Base-by-base conservation (phyloP, 257 asterid species). In the Osmanthus fragrans region DNA sequence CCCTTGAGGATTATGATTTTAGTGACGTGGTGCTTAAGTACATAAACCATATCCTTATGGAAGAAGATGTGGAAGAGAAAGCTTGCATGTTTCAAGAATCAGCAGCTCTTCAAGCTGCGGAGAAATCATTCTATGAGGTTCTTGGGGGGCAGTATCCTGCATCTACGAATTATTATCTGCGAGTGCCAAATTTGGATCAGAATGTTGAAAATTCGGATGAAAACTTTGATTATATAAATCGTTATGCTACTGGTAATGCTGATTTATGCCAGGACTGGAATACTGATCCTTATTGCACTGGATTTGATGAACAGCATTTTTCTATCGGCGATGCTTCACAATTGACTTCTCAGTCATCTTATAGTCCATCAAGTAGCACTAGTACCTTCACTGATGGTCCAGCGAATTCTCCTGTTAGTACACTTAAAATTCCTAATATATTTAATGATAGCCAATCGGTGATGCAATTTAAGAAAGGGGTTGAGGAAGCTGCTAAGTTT, bases 91-190 rank as follows among this genome's bases (percentile, higher is more conserved):
- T 92, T 83, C 96, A 88, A 76, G 97, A 91, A 33, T 89, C 95
- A 47, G 89, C 93, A 0, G 96, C 97, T 70, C 91, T 92, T 83
- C 94, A 89, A 77, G 97, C 89, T 36, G 95, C 96, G 0, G 97
- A 92, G 47, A 92, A 89, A 75, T 92, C 96, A 8, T 92, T 91
- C 80, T 87, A 82, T 5, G 97, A 92, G 8, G 95, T 82, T 73
- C 88, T 92, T 56, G 92, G 93, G 5, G 87, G 85, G 81, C 84
- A 76, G 73, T 65, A 77, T 58, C 89, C 92, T 70, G 80, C 85
- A 80, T 49, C 81, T 7, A n/a, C 66, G 0, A 82, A 82, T 80
- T 74, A 79, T 70, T 86, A 77, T 54, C 64, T 54, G 73, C 73
- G 32, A 71, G 75, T 76, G 39, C 87, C 85, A 0, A 63, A 82